phyloP scores from a whole-genome alignment of 2,329 filamentous ascomycete species.

The Byssothecium circinans region DNA sequence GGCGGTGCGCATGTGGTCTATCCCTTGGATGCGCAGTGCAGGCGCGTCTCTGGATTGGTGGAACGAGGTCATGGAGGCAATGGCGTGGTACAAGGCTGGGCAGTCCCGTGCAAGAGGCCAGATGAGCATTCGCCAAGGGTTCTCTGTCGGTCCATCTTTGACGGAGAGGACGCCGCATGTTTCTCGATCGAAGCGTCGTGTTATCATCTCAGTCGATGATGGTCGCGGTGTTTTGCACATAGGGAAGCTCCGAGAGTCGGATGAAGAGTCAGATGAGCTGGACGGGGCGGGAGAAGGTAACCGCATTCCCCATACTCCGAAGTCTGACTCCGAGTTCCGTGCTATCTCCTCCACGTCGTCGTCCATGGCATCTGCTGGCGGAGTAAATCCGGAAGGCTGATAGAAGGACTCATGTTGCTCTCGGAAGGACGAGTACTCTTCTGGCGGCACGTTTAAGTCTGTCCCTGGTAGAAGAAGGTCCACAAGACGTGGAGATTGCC shows the following conservation, averaged over 20 bases:
- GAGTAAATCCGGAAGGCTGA: slow-evolving; percentile 32
- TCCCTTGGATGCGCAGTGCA: slow-evolving; percentile 61
- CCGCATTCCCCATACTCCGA: slow-evolving; percentile 42
- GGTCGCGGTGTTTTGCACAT: slow-evolving; percentile 50
- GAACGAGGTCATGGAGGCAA: slow-evolving; percentile 70
- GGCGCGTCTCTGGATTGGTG: slow-evolving; percentile 64
- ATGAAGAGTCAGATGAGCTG: slow-evolving; percentile 38
- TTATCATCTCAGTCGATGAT: slow-evolving; percentile 62
- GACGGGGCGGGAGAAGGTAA: slow-evolving; percentile 42
- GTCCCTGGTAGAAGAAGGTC: slow-evolving; percentile 54
- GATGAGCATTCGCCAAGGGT: slow-evolving; percentile 71
- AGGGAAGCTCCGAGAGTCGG: slow-evolving; percentile 23
- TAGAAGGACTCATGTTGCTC: slow-evolving; percentile 42
- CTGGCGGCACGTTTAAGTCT: slow-evolving; percentile 48
- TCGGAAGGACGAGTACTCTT: slow-evolving; percentile 39
- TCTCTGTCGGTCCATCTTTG: slow-evolving; percentile 69
- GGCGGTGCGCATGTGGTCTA: slow-evolving; percentile 69
- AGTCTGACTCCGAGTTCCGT: slow-evolving; percentile 40
- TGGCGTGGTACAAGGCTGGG: slow-evolving; percentile 67
- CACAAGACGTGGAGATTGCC: slow-evolving; percentile 52
- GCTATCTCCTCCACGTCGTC: slow-evolving; percentile 61
- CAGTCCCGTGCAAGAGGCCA: slow-evolving; percentile 68
- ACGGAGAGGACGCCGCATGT: slow-evolving; percentile 72
- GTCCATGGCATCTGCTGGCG: slow-evolving; percentile 37
- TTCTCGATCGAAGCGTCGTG: slow-evolving; percentile 63